Percentiles rank a stretch among this genome's conserved stretches.
phyloP scores from a whole-genome alignment of 306 rosid genomes.

The Argentina anserina region DNA sequence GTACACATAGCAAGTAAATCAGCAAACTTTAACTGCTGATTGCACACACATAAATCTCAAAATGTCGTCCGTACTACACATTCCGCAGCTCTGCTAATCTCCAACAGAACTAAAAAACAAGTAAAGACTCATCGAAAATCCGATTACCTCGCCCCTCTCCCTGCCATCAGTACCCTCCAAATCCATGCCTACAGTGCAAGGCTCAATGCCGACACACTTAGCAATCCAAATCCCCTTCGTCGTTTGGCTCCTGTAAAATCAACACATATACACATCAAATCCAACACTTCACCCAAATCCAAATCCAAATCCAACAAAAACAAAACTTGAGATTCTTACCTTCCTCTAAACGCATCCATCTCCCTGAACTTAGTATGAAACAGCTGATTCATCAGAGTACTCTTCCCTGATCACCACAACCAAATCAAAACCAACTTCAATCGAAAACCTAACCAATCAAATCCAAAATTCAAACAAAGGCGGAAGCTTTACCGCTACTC shows the following conservation, averaged over 20 bases:
- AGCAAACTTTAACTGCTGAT: neutral
- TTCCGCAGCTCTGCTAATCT: neutral
- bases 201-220: slow-evolving; percentile 71
- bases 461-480: neutral
- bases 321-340: slow-evolving; percentile 28
- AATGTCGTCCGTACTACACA: neutral
- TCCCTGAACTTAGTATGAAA: slow-evolving; percentile 77
- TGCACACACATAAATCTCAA: neutral
- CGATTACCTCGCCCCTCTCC: slow-evolving; percentile 93
- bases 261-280: neutral
- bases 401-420: slow-evolving; percentile 53
- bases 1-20: neutral
- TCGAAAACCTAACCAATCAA: neutral
- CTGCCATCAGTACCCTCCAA: slow-evolving; percentile 99
- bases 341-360: slow-evolving; percentile 93
- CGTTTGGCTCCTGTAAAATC: slow-evolving; percentile 73
- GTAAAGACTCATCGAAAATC: neutral
- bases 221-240: slow-evolving; percentile 97
- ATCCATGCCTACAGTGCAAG: slow-evolving; percentile 92
- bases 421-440: neutral
- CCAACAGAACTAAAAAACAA: slow-evolving; percentile 1
- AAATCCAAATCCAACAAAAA: neutral
- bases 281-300: neutral
- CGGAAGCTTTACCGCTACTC: slow-evolving; percentile 56
- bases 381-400: slow-evolving; percentile 83